Evolutionary conservation across 228 moss, liverwort and hornwort genomes (phyloP), one percentile per base, ranked within the genome.

Genomic region (Sphagnum fallax): DNA sequence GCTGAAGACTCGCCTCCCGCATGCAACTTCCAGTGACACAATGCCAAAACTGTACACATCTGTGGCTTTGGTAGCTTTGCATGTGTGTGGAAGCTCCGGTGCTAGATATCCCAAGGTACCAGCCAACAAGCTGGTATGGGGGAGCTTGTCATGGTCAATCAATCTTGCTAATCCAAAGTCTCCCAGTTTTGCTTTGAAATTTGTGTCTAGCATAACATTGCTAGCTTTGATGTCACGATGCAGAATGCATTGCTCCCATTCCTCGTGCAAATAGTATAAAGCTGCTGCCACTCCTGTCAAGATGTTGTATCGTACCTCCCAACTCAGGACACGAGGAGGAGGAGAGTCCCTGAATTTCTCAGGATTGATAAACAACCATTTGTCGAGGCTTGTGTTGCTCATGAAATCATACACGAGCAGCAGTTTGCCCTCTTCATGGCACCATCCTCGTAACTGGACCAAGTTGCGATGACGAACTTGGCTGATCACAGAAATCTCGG

Each of bases 381-480:
- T 79, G 63, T 90, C 85, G 0, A 90, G 65, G 47, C 84, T 80
- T 0, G 87, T 87, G 32, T 68, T 67, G 0, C 82, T 79, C 72
- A 87, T 60, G 4, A 84, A 68, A 78, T 90, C 84, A 8, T 90
- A 90, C 10, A 90, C 87, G 49, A 90, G 81, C 5, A 87, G 16
- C n/a, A 80, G 76, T 60, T 85, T 85, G 50, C 82, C 79, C 67
- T 65, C 72, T 6, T 78, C 83, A 53, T 67, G 77, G 75, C 81
- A 90, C 71, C 72, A 85, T 0, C 85, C 85, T 6, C 68, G 12
- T 13, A 85, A 61, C 11, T 80, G 74, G 49, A 74, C 87, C 51
- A 90, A 53, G 52, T 87, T 90, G 10, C 90, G 81, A 49, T 88
- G 90, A 53, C 84, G 75, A 10, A 90, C 67, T 62, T 84, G 82